A percentile compares a stretch with the other conserved stretches of the same genome.
Evolutionary conservation across 371 early-diverging fungal genomes (phyloP).

Genomic region (Umbelopsis sp.): DNA sequence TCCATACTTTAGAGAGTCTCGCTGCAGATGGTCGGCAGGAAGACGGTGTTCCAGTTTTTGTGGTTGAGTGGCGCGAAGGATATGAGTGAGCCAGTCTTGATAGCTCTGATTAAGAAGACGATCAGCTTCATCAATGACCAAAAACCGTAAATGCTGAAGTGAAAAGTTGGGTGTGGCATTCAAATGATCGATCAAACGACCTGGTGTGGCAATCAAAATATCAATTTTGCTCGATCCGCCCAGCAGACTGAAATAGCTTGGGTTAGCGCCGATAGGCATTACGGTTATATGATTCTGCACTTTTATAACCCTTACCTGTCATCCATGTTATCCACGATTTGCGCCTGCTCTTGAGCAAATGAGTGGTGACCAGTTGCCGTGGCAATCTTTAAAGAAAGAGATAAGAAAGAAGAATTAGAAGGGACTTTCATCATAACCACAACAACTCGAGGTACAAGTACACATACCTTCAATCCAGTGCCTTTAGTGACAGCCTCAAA

Average conservation of each 20-base stretch:
- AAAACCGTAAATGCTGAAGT: slow-evolving; percentile 86
- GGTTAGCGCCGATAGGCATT: neutral
- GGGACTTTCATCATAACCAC: neutral
- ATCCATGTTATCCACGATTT: slow-evolving; percentile 59
- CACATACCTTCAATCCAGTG: slow-evolving; percentile 63
- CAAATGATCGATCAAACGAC: slow-evolving; percentile 92
- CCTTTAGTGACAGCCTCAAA: slow-evolving; percentile 79
- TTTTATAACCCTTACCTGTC: slow-evolving; percentile 31
- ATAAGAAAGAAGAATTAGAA: neutral
- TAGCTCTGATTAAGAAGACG: slow-evolving; percentile 88
- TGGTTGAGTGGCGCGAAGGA: slow-evolving; percentile 76
- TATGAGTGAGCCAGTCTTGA: slow-evolving; percentile 91
- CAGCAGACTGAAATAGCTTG: slow-evolving; percentile 27
- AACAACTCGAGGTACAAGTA: neutral
- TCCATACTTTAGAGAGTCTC: slow-evolving; percentile 1
- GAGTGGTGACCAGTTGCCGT: slow-evolving; percentile 78
- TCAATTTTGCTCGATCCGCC: slow-evolving; percentile 81
- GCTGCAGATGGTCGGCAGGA: neutral
- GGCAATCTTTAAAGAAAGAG: slow-evolving; percentile 47
- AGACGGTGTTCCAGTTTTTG: slow-evolving; percentile 11
- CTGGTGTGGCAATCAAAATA: slow-evolving; percentile 95
- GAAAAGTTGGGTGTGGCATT: slow-evolving; percentile 84
- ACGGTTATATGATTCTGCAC: neutral
- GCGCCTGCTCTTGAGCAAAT: slow-evolving; percentile 75
- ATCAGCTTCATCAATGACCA: slow-evolving; percentile 98